Percentiles rank a stretch among this genome's conserved stretches.
Evolutionary conservation across 345 rosid genomes (phyloP).

Genomic region (Populus euphratica): DNA sequence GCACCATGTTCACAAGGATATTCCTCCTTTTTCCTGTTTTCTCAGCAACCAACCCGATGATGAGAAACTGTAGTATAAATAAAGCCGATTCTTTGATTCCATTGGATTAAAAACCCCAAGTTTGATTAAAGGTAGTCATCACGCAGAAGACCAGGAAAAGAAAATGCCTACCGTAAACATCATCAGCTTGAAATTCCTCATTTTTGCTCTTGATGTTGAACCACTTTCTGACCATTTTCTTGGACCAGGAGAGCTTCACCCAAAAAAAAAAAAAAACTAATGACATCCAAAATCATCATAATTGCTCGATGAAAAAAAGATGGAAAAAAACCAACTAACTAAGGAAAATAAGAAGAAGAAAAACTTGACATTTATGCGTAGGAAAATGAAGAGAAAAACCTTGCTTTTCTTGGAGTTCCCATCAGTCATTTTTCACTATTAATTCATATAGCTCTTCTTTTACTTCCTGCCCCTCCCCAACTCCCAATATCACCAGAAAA

Average conservation of each 20-base stretch:
- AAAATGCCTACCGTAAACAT: slow-evolving; percentile 44
- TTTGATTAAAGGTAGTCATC: background rate
- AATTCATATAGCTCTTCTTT: slow-evolving; percentile 35
- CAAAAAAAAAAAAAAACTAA: slow-evolving; percentile 14
- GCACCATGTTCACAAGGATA: slow-evolving; percentile 7
- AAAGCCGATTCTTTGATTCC: background rate
- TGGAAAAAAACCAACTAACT: slow-evolving; percentile 8
- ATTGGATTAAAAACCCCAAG: background rate
- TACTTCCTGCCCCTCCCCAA: slow-evolving; percentile 14
- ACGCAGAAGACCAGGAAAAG: slow-evolving; percentile 10
- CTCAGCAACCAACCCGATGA: slow-evolving; percentile 15
- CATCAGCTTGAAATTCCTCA: slow-evolving; percentile 87
- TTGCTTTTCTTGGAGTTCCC: slow-evolving; percentile 82
- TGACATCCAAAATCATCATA: background rate
- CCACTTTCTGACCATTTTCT: slow-evolving; percentile 85
- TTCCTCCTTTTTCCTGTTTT: slow-evolving; percentile 7
- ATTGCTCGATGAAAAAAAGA: background rate
- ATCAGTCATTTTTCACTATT: slow-evolving; percentile 70
- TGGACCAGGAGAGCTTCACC: slow-evolving; percentile 93
- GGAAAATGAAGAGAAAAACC: slow-evolving; percentile 37
- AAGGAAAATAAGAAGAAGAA: background rate
- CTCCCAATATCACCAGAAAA: slow-evolving; percentile 20
- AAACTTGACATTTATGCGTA: background rate
- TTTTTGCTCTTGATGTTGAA: slow-evolving; percentile 88
- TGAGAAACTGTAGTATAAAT: background rate